phyloP scores from a whole-genome alignment of 345 rosid genomes.

The Gossypium herbaceum region DNA sequence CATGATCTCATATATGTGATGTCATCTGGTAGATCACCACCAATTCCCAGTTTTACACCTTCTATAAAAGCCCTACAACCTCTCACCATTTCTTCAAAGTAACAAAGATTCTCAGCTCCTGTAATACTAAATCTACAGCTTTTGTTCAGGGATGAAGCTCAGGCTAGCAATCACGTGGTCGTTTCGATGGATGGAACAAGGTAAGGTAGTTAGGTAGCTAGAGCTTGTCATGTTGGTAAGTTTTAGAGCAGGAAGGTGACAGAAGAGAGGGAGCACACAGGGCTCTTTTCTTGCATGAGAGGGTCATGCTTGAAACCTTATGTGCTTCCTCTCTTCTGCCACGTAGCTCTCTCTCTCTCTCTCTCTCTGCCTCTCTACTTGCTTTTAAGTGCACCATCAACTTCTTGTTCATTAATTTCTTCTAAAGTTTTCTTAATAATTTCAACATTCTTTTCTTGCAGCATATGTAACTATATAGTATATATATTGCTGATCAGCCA shows the following conservation, averaged over 20 bases:
- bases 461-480: too few species aligned
- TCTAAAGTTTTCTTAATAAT: too few species aligned
- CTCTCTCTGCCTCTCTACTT: not conserved
- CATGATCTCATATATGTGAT: not conserved
- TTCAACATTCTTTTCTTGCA: too few species aligned
- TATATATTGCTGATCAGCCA: too few species aligned
- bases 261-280: slow-evolving; percentile 17
- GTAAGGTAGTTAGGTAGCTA: not conserved
- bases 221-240: not conserved
- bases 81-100: not conserved
- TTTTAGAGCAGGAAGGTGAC: not conserved
- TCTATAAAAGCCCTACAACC: not conserved
- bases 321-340: slow-evolving; percentile 14
- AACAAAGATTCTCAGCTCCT: not conserved
- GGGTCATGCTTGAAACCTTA: slow-evolving; percentile 8
- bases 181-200: not conserved
- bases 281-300: not conserved
- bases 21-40: not conserved
- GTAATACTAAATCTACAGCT: not conserved
- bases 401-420: not conserved
- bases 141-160: not conserved
- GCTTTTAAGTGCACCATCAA: not conserved
- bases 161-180: not conserved
- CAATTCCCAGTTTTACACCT: not conserved
- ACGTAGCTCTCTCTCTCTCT: not conserved